These are phyloP conservation scores for Coemansia sp. DNA, from an alignment of 192 early-diverging fungal genomes.

Conservation along the genomic window DNA sequence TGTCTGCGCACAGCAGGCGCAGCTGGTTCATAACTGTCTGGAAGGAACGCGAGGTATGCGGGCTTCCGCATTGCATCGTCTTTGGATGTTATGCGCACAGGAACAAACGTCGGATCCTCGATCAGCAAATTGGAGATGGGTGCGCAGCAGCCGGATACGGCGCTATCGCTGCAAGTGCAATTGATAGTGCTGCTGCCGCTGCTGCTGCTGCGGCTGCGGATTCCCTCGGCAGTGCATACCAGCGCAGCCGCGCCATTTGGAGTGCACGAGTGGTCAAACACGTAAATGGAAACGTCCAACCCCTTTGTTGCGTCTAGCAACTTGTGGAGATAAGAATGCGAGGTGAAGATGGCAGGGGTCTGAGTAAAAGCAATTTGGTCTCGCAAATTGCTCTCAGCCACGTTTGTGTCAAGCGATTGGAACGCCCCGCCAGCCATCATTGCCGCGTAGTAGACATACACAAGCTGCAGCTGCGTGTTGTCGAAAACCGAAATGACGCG, in stretches of 20 bases:
- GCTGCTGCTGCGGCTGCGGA: constrained; percentile 6
- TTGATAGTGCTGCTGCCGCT: background rate
- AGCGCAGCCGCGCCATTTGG: constrained; percentile 5
- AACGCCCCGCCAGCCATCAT: constrained; percentile 48
- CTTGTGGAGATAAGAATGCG: constrained; percentile 14
- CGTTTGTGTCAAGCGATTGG: constrained; percentile 44
- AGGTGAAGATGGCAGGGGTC: constrained; percentile 37
- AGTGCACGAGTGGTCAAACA: constrained; percentile 20
- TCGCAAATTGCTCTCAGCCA: constrained; percentile 11
- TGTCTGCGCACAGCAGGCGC: constrained; percentile 2
- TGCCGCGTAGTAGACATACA: constrained; percentile 51
- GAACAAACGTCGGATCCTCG: constrained; percentile 41
- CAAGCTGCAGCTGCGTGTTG: constrained; percentile 36
- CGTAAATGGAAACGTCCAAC: constrained; percentile 22
- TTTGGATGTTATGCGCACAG: constrained; percentile 36
- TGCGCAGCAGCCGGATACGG: constrained; percentile 13
- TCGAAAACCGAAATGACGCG: constrained; percentile 41
- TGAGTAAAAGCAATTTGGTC: constrained; percentile 25
- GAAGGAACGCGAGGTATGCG: constrained; percentile 35
- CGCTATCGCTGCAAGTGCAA: background rate
- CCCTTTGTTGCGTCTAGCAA: constrained; percentile 15
- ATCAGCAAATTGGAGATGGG: constrained; percentile 33
- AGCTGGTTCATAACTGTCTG: constrained; percentile 2
- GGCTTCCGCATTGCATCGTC: constrained; percentile 44
- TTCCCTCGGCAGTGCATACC: background rate